Percentiles rank a stretch among this genome's conserved stretches.
Conservation (phyloP, 257 asterid species). For the Solanum gracilifrons region DNA sequence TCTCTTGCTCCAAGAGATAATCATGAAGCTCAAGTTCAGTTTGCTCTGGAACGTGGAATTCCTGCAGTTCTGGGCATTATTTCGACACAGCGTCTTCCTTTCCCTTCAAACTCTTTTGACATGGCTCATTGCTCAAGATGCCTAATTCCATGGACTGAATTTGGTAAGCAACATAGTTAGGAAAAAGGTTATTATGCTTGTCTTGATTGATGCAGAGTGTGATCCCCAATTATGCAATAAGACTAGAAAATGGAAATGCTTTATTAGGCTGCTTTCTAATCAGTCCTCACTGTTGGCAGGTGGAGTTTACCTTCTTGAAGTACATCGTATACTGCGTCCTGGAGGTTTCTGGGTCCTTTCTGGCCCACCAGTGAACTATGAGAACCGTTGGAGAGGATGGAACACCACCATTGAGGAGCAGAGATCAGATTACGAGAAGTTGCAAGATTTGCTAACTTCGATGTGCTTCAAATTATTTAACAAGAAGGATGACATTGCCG, state of each 20-base stretch:
- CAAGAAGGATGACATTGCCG: slow-evolving; percentile 92
- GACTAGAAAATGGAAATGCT: not conserved
- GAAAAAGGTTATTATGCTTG: not conserved
- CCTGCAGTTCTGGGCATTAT: slow-evolving; percentile 93
- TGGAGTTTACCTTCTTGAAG: slow-evolving; percentile 86
- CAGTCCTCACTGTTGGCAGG: slow-evolving; percentile 37
- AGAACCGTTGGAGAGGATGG: slow-evolving; percentile 96
- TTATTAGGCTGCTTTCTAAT: not conserved
- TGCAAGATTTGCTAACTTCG: slow-evolving; percentile 73
- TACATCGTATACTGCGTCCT: slow-evolving; percentile 87
- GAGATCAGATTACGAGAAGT: slow-evolving; percentile 67
- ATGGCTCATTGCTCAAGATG: slow-evolving; percentile 99
- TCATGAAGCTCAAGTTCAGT: slow-evolving; percentile 98
- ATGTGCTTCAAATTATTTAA: slow-evolving; percentile 83
- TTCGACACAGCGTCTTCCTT: slow-evolving; percentile 96
- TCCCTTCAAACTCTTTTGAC: slow-evolving; percentile 91
- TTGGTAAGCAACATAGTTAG: slow-evolving; percentile 35
- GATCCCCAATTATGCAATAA: not conserved
- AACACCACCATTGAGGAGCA: slow-evolving; percentile 88
- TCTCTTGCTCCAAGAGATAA: slow-evolving; percentile 98
- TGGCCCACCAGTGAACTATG: slow-evolving; percentile 92
- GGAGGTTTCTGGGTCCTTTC: slow-evolving; percentile 99
- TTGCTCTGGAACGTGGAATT: slow-evolving; percentile 96
- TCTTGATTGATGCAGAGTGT: not conserved
- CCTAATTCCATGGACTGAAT: slow-evolving; percentile 99